These are phyloP conservation scores for Phytopythium montanum DNA, from an alignment of 352 stramenopile genomes.

Conservation along the genomic window DNA sequence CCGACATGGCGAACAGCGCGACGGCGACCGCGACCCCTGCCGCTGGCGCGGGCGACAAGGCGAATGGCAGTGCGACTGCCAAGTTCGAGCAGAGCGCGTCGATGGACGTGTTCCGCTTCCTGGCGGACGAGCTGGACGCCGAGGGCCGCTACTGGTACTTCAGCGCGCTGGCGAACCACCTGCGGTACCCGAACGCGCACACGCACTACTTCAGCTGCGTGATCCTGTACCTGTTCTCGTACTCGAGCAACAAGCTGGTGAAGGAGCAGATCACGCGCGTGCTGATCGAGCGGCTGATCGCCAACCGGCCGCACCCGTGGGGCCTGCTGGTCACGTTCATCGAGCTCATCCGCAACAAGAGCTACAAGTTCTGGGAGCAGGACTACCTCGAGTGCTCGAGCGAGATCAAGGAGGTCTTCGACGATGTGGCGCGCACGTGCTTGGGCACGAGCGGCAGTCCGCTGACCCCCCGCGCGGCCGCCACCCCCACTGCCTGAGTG, in stretches of 20 bases:
- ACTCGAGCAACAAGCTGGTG: conserved; percentile 94
- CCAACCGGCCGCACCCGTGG: conserved; percentile 98
- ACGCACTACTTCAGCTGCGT: conserved; percentile 99
- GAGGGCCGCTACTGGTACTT: conserved; percentile 97
- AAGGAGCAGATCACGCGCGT: conserved; percentile 98
- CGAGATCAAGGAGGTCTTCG: conserved; percentile 99
- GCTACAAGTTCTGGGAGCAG: conserved; percentile 99
- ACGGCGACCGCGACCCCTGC: conserved; percentile 12
- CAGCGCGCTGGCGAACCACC: conserved; percentile 98
- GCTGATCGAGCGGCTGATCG: conserved; percentile 98
- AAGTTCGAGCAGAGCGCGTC: conserved; percentile 86
- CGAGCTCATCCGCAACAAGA: conserved; percentile 99
- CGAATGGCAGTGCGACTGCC: conserved; percentile 25
- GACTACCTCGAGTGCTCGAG: conserved; percentile 98
- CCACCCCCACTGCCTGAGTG: not conserved
- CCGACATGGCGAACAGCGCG: conserved; percentile 63
- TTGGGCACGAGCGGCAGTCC: conserved; percentile 58
- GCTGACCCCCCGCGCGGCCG: conserved; percentile 14
- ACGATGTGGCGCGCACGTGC: conserved; percentile 96
- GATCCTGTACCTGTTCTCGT: conserved; percentile 98
- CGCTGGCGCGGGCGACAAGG: conserved; percentile 26
- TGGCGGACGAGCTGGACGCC: conserved; percentile 95
- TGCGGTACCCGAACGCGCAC: conserved; percentile 99
- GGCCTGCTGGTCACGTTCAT: conserved; percentile 99
- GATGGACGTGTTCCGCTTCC: conserved; percentile 95